Base-by-base conservation (phyloP, 176 grass and related monocot species). In the Themeda triandra region DNA sequence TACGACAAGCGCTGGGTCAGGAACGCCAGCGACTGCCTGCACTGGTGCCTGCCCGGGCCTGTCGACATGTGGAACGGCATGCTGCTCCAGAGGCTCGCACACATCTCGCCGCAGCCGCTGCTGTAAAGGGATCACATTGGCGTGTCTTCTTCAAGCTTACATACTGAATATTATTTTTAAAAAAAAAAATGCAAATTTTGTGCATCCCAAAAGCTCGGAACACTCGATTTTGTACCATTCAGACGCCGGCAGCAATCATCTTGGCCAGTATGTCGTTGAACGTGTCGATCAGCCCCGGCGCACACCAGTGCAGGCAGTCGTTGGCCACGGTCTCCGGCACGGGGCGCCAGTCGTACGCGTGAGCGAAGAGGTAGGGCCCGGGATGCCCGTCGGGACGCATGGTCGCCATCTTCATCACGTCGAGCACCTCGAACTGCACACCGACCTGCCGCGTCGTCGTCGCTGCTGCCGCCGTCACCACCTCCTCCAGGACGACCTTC, bases 11-110 rank as follows among this genome's bases (percentile, higher is more conserved):
- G 73, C 51, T 89, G 84, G 92, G 71, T 44, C 15, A 69, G 75
- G 67, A 92, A 92, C 78, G 86, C 71, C 71, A 94, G 76, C 63
- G 92, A 97, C 83, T 97, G 92, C 75, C 46, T 94, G 29, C 95
- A 97, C 73, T 89, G 88, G 95, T 97, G 95, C 86, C 37, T 94
- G 78, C 95, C 92, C 0, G 90, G 90, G 2, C 92, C 95, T 4
- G 51, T 97, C 36, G 92, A 97, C 71, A 94, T 92, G 88, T 97
- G 92, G 95, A 94, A 90, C 78, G 82, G 86, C n/a, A 8, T 90
- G 49, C 78, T 98, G 29, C 80, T 95, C 1, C 82, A 69, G 3
- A 73, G 39, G 48, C 5, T 87, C 18, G 25, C 10, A 0, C 62
- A 84, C 48, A 39, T 90, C 69, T 53, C 84, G 0, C 36, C 75